A percentile compares a stretch with the other conserved stretches of the same genome.
phyloP scores from a whole-genome alignment of 495 filamentous ascomycete genomes.

The Clohesyomyces aquaticus region DNA sequence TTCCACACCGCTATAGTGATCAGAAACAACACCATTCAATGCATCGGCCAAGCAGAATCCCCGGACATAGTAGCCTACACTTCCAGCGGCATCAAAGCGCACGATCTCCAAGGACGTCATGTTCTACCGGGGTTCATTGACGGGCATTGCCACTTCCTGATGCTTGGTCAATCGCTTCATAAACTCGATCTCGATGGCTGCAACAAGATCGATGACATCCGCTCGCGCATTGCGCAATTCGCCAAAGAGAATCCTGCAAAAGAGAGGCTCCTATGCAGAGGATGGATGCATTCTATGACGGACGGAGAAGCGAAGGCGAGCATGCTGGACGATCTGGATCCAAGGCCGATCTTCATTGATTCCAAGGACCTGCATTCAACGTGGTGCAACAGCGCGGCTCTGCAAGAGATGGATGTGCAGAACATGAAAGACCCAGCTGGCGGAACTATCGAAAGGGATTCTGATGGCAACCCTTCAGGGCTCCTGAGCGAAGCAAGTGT shows the following conservation, averaged over 20 bases:
- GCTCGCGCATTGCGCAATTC: conserved; percentile 53
- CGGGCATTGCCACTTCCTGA: conserved; percentile 65
- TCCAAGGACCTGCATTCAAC: conserved; percentile 66
- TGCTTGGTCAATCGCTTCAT: conserved; percentile 61
- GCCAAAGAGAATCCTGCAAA: conserved; percentile 55
- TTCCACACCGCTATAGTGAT: conserved; percentile 54
- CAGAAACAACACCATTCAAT: conserved; percentile 44
- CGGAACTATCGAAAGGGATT: conserved; percentile 60
- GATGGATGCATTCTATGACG: conserved; percentile 66
- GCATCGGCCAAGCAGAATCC: conserved; percentile 48
- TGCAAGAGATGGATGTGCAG: conserved; percentile 57
- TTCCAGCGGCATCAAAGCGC: conserved; percentile 45
- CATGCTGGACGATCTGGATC: conserved; percentile 58
- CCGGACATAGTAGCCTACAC: conserved; percentile 17
- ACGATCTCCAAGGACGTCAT: conserved; percentile 55
- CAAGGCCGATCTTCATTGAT: conserved; percentile 63
- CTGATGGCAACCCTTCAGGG: conserved; percentile 56
- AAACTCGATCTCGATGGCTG: conserved; percentile 61
- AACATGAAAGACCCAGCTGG: conserved; percentile 57
- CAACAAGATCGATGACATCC: conserved; percentile 59
- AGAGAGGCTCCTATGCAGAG: conserved; percentile 58
- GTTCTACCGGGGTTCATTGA: conserved; percentile 68
- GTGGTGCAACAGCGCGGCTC: conserved; percentile 62
- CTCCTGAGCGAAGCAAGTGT: conserved; percentile 63
- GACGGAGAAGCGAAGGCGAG: conserved; percentile 55